Evolutionary conservation across 176 grass and related monocot species (phyloP), one percentile per base, ranked within the genome.

Genomic region (Aegilops speltoides): DNA sequence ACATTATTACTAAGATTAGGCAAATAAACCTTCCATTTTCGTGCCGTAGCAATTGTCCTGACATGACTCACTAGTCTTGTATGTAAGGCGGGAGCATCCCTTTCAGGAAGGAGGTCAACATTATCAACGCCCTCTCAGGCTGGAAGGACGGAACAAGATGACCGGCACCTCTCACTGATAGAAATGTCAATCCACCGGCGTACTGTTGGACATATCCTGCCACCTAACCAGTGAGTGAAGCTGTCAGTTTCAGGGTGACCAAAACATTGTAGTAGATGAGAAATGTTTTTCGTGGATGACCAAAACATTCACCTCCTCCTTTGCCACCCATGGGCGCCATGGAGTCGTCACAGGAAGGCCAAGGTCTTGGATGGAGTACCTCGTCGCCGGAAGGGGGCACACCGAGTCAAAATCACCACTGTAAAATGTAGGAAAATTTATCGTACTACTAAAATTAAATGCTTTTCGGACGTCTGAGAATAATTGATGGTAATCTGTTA

Each of bases 91-190:
- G 90, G 32, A 88, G 67, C 77, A 59, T 83, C 36, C 77, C 78
- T 80, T 80, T 16, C 7, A 95, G 79, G 73, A 95, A 95, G 25
- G 15, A 86, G 3, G 36, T 19, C 1, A 90, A 28, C 59, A 92
- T 16, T 61, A 68, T 45, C 10, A 95, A 26, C 52, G 66, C 88
- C 78, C 88, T 88, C 38, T 86, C 78, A 8, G 90, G 90, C 38
- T 92, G 90, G 23, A 76, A 46, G 7, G 64, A 87, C 20, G 93
- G 87, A 71, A 95, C 90, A 82, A 77, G 80, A 45, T 95, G 93
- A 48, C 85, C 93, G 33, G 93, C 81, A 57, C 79, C 88, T 45
- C 88, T 92, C 64, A 92, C 87, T 14, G 93, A 88, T 4, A 80
- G 59, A 61, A 95, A 83, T 23, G 76, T 84, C 73, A 92, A 83